phyloP scores from a whole-genome alignment of 805 yeast genomes.

The Saccharomycopsis microspora region DNA sequence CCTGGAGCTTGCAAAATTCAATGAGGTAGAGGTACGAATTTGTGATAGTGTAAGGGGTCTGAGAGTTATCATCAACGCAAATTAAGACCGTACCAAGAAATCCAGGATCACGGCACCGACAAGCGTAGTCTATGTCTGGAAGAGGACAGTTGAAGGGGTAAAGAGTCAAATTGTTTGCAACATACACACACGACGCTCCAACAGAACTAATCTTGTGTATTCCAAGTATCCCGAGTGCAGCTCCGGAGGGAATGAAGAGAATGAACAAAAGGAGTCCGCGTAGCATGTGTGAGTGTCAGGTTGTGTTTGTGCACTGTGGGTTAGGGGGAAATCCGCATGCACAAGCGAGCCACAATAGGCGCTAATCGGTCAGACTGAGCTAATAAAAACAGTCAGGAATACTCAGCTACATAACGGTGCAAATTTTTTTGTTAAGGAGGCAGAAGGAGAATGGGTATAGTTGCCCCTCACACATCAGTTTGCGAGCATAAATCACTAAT shows the following conservation, averaged over 20 bases:
- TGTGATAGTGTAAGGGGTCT: conserved; percentile 21
- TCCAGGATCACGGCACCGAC: conserved; percentile 25
- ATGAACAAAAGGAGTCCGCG: not conserved
- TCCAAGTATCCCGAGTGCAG: conserved; percentile 3
- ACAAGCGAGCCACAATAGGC: no score
- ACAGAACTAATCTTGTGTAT: conserved; percentile 11
- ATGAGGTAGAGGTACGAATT: conserved; percentile 23
- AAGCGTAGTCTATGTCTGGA: conserved; percentile 25
- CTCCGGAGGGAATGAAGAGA: not conserved
- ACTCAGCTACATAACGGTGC: no score
- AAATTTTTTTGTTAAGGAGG: no score
- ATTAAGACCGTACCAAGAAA: conserved; percentile 26
- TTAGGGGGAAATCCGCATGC: not conserved
- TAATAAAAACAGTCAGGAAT: no score
- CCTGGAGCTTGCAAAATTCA: conserved; percentile 26
- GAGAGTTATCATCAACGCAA: conserved; percentile 24
- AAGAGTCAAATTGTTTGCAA: conserved; percentile 24
- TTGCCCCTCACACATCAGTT: no score
- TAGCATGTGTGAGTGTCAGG: not conserved
- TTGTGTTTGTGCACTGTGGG: not conserved
- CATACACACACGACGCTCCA: conserved; percentile 28
- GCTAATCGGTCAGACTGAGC: no score
- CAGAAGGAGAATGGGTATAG: no score
- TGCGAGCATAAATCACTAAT: no score
- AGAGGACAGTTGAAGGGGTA: conserved; percentile 25